phyloP scores from a whole-genome alignment of 2,329 filamentous ascomycete species.

The Aspergillus ibericus region DNA sequence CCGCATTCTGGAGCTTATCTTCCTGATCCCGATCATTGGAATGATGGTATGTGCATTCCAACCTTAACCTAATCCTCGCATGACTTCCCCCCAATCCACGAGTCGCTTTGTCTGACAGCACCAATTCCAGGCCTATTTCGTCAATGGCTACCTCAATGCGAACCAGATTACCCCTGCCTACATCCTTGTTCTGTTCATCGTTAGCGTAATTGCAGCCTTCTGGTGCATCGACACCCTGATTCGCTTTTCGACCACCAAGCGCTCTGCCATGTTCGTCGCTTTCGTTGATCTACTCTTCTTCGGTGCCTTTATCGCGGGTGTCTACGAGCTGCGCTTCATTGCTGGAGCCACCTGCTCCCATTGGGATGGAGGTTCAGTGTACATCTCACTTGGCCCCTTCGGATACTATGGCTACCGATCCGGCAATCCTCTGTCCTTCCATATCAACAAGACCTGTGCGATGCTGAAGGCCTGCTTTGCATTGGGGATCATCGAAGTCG shows the following conservation, averaged over 20 bases:
- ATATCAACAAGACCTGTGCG: constrained; percentile 73
- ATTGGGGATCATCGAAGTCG: constrained; percentile 81
- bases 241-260: constrained; percentile 58
- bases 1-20: constrained; percentile 61
- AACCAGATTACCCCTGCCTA: constrained; percentile 61
- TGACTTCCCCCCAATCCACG: background rate
- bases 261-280: constrained; percentile 60
- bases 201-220: constrained; percentile 60
- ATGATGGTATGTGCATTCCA: constrained; percentile 51
- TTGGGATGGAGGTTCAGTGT: constrained; percentile 56
- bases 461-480: constrained; percentile 93
- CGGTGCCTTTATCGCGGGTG: constrained; percentile 62
- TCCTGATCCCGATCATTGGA: constrained; percentile 62
- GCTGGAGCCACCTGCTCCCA: constrained; percentile 65
- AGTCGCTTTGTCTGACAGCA: background rate
- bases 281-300: constrained; percentile 63
- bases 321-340: constrained; percentile 60
- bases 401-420: constrained; percentile 53
- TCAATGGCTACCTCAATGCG: constrained; percentile 57
- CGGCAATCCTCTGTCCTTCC: constrained; percentile 50
- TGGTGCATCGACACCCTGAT: constrained; percentile 63
- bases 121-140: constrained; percentile 55
- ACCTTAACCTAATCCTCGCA: background rate
- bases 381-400: constrained; percentile 62
- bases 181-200: constrained; percentile 66